phyloP scores from a whole-genome alignment of 2,329 filamentous ascomycete genomes.

The Nannizziopsis arthrosporioides region DNA sequence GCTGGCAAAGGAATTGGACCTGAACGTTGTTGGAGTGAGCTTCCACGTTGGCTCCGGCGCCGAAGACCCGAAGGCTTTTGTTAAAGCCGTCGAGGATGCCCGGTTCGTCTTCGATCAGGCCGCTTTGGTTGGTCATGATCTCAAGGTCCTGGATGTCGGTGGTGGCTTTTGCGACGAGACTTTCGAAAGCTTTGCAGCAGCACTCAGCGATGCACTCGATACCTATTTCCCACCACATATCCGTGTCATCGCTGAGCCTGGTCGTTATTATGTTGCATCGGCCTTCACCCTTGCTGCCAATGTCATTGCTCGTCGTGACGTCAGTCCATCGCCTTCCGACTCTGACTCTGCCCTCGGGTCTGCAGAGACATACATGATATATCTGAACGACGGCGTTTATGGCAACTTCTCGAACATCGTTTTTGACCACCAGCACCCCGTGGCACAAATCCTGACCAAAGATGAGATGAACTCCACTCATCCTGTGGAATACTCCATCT shows the following conservation, averaged over 20 bases:
- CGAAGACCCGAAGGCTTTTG: constrained; percentile 81
- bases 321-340: constrained; percentile 30
- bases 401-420: constrained; percentile 99
- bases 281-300: constrained; percentile 94
- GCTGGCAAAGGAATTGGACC: constrained; percentile 65
- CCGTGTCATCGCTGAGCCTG: constrained; percentile 87
- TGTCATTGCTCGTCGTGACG: constrained; percentile 85
- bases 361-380: constrained; percentile 74
- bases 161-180: constrained; percentile 85
- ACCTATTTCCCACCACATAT: constrained; percentile 75
- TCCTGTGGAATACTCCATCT: constrained; percentile 78
- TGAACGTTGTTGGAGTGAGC: constrained; percentile 90
- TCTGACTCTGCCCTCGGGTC: constrained; percentile 44
- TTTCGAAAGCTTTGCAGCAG: constrained; percentile 79
- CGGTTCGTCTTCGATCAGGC: constrained; percentile 82
- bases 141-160: constrained; percentile 85
- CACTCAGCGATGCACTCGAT: constrained; percentile 69
- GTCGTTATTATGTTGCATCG: constrained; percentile 85
- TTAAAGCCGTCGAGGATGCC: constrained; percentile 82
- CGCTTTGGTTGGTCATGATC: constrained; percentile 58
- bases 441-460: constrained; percentile 64
- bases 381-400: constrained; percentile 94
- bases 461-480: constrained; percentile 46
- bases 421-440: constrained; percentile 91
- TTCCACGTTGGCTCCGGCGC: constrained; percentile 97